These are phyloP conservation scores for Phaeosphaeriaceae sp. DNA, from an alignment of 2,329 filamentous ascomycete genomes.

Conservation along the genomic window DNA sequence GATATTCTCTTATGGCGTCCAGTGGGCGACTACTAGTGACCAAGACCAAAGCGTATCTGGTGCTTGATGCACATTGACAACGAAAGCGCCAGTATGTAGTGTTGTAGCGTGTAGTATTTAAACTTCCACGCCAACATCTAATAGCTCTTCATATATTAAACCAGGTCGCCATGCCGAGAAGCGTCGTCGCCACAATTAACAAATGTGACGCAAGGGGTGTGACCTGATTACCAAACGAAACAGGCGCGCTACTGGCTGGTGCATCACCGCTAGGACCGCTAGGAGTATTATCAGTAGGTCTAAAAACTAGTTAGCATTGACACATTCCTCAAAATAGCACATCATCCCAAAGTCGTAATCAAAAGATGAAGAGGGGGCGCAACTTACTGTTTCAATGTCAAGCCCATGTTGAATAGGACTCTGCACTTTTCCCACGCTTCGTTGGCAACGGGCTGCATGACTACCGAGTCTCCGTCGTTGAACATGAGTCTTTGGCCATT, in stretches of 20 bases:
- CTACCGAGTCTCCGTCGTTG: slow-evolving; percentile 33
- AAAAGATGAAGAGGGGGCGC: not conserved
- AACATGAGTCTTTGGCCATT: slow-evolving; percentile 34
- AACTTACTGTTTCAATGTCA: slow-evolving; percentile 42
- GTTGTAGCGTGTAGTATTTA: too few relatives aligned
- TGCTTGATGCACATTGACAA: too few relatives aligned
- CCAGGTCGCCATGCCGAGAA: not conserved
- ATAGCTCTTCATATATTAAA: not conserved
- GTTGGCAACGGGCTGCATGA: slow-evolving; percentile 35
- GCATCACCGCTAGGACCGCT: not conserved
- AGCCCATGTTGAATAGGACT: slow-evolving; percentile 32
- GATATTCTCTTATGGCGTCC: too few relatives aligned
- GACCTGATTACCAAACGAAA: not conserved
- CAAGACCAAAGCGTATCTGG: too few relatives aligned
- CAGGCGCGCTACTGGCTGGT: not conserved
- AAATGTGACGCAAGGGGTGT: not conserved
- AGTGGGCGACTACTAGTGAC: too few relatives aligned
- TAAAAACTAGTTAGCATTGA: not conserved
- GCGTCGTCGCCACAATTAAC: not conserved
- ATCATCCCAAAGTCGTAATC: not conserved
- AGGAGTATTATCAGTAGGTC: not conserved
- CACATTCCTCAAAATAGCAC: not conserved
- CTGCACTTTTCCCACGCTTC: slow-evolving; percentile 31
- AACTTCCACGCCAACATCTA: too few relatives aligned
- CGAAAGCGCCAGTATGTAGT: too few relatives aligned